Evolutionary conservation across 768 basidiomycete species (phyloP), one percentile per base, ranked within the genome.

Genomic region (Xerocomellus intermedius): DNA sequence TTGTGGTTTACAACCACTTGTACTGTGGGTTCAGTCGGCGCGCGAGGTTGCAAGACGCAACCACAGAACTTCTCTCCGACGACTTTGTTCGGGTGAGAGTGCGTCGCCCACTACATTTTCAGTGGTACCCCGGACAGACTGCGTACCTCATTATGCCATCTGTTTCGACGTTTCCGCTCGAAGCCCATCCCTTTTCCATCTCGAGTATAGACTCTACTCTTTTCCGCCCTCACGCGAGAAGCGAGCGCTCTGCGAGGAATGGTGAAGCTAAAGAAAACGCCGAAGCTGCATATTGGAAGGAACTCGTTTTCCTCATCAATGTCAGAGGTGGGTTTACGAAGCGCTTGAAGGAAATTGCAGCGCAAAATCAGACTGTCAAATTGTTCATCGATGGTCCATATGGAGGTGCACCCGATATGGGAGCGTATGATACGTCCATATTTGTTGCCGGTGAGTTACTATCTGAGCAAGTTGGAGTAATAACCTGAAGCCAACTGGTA

Each of bases 151-250:
- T 71, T 10, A 69, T 85, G 59, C 82, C 82, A 5, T 61, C 72
- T 1, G 70, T 82, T 7, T 79, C 79, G 12, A 47, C 50, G 0
- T 64, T 75, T 26, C 78, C 79, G 6, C 75, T 79, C 30, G 80
- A 86, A 64, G 68, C 80, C 0, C 85, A 86, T 55, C 85, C 85
- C 2, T 86, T 86, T 67, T 83, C 84, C 0, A 84, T 86, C 51
- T 73, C 81, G 7, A 79, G 71, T n/a, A 62, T 77, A 8, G 71
- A 75, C 42, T 62, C 65, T 13, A 3, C 48, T 14, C 13, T 64
- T 5, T 67, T 69, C 54, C 54, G 30, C 1, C 55, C 56, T 28
- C 24, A 14, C 3, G 14, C 28, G 14, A 42, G 22, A 1, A 14
- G 36, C 17, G 24, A 19, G 21, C 1, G 19, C 33, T 22, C 36